Evolutionary conservation across 192 early-diverging fungal species (phyloP).

Genomic region (Coemansia sp.): DNA sequence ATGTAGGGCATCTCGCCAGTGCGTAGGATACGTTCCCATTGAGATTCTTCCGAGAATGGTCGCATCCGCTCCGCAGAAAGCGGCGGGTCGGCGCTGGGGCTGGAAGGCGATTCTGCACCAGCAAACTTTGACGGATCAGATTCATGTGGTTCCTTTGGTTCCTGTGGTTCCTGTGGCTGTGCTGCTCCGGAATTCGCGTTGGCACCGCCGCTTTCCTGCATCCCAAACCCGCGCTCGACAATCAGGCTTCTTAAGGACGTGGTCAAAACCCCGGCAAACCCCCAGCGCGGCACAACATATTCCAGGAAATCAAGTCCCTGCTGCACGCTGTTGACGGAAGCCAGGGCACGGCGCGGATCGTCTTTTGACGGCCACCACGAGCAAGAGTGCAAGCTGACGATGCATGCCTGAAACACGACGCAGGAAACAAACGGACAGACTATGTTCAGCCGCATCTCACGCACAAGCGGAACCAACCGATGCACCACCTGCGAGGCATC

Average conservation of each 20-base stretch:
- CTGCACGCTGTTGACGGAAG: conserved; percentile 34
- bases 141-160: background rate
- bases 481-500: conserved; percentile 38
- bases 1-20: conserved; percentile 29
- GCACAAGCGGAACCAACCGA: conserved; percentile 40
- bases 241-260: conserved; percentile 38
- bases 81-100: background rate
- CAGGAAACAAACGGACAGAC: conserved; percentile 38
- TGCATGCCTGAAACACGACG: conserved; percentile 48
- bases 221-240: conserved; percentile 46
- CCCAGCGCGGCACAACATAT: conserved; percentile 41
- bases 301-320: conserved; percentile 38
- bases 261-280: conserved; percentile 34
- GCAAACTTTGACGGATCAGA: background rate
- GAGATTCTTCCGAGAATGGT: conserved; percentile 29
- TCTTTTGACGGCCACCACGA: conserved; percentile 19
- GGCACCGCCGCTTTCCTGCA: background rate
- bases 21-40: conserved; percentile 36
- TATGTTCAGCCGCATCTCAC: conserved; percentile 32
- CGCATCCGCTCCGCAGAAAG: conserved; percentile 22
- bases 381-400: conserved; percentile 41
- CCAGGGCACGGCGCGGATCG: conserved; percentile 19
- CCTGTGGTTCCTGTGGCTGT: background rate
- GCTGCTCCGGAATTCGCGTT: background rate
- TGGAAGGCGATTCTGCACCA: background rate